Evolutionary conservation across 345 rosid genomes (phyloP).

Genomic region (Eucalyptus rudis): DNA sequence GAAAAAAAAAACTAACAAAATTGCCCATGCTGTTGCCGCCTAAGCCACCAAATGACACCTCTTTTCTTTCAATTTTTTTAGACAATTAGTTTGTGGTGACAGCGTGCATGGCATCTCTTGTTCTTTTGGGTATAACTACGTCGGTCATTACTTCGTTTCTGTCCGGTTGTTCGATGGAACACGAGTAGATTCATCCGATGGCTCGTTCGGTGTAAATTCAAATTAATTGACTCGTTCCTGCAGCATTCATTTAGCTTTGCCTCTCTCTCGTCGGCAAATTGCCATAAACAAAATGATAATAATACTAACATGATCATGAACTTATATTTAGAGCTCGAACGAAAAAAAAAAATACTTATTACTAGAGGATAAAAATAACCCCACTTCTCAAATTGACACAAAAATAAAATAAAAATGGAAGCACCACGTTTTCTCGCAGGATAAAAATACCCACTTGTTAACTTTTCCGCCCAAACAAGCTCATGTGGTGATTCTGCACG

Average conservation of each 20-base stretch:
- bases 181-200: not conserved
- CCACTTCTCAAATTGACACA: too few relatives aligned
- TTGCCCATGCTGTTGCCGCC: not conserved
- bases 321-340: not conserved
- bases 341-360: too few relatives aligned
- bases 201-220: not conserved
- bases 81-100: not conserved
- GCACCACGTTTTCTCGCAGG: too few relatives aligned
- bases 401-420: too few relatives aligned
- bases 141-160: not conserved
- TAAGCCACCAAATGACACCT: not conserved
- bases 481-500: not conserved
- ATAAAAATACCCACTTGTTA: too few relatives aligned
- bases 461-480: not conserved
- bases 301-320: too few relatives aligned
- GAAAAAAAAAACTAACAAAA: not conserved
- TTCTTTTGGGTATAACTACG: not conserved
- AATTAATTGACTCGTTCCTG: not conserved
- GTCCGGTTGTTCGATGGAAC: not conserved
- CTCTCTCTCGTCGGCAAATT: not conserved
- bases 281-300: not conserved
- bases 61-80: too few relatives aligned
- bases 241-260: not conserved
- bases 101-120: not conserved
- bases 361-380: too few relatives aligned